Evolutionary conservation across 1,284 basidiomycete genomes (phyloP).

Genomic region (Austroboletus olivaceoglutinosus): DNA sequence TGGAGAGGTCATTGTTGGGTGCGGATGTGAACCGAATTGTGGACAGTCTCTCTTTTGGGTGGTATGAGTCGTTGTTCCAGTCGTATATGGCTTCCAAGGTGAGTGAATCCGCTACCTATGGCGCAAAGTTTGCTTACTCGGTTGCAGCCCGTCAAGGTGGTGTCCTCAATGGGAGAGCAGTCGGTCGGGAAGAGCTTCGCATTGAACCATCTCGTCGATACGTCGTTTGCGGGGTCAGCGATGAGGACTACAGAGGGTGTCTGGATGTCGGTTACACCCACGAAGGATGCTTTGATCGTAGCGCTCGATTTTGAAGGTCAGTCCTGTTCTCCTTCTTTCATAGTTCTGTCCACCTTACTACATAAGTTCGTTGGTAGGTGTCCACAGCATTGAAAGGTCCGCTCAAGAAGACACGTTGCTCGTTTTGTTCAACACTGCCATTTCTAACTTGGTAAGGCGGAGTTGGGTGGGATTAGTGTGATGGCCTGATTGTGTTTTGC

Average conservation of each 20-base stretch:
- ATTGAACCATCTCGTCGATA: slow-evolving; percentile 61
- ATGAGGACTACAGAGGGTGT: slow-evolving; percentile 67
- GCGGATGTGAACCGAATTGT: slow-evolving; percentile 59
- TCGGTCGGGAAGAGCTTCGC: slow-evolving; percentile 64
- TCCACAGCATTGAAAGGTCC: slow-evolving; percentile 62
- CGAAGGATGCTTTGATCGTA: slow-evolving; percentile 51
- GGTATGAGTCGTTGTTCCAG: slow-evolving; percentile 64
- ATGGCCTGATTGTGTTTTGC: too few species aligned
- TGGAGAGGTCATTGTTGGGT: slow-evolving; percentile 54
- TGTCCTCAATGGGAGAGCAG: slow-evolving; percentile 69
- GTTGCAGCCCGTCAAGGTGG: slow-evolving; percentile 55
- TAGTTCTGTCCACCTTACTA: background rate
- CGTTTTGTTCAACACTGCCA: slow-evolving; percentile 62
- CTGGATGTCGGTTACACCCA: slow-evolving; percentile 68
- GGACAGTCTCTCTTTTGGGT: slow-evolving; percentile 55
- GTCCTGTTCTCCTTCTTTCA: background rate
- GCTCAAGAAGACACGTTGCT: slow-evolving; percentile 63
- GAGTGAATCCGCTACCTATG: background rate
- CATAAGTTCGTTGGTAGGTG: slow-evolving; percentile 42
- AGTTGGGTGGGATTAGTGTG: too few species aligned
- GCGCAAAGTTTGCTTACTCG: background rate
- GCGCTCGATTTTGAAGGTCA: slow-evolving; percentile 64
- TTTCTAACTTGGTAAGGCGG: slow-evolving; percentile 48
- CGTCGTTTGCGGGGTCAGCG: slow-evolving; percentile 64
- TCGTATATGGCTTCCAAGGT: slow-evolving; percentile 62